Conservation (phyloP, 2,329 filamentous ascomycete genomes). For the Fusarium compactum region DNA sequence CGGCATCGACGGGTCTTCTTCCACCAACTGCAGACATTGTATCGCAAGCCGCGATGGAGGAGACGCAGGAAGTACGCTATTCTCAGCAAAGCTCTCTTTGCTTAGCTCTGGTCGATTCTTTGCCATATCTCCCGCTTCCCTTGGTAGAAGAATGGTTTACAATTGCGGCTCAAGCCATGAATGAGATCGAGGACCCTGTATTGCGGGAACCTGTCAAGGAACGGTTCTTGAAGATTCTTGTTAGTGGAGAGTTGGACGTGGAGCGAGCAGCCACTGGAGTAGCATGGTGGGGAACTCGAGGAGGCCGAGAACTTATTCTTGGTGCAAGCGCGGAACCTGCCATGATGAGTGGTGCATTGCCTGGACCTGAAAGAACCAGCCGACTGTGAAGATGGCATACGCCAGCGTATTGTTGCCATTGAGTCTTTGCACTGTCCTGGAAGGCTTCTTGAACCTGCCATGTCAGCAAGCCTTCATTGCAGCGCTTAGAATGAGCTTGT, state of each 20-base stretch:
- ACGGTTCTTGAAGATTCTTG: slow-evolving; percentile 83
- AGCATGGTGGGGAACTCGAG: slow-evolving; percentile 82
- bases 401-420: slow-evolving; percentile 2
- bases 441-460: background rate
- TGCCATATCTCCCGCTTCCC: slow-evolving; percentile 77
- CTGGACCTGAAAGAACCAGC: slow-evolving; percentile 50
- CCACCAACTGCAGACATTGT: slow-evolving; percentile 56
- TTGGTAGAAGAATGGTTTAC: slow-evolving; percentile 86
- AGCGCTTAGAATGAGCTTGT: background rate
- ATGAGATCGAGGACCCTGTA: slow-evolving; percentile 68
- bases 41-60: slow-evolving; percentile 47
- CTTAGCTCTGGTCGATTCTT: slow-evolving; percentile 81
- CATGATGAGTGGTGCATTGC: slow-evolving; percentile 69
- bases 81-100: slow-evolving; percentile 84
- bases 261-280: slow-evolving; percentile 83
- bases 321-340: slow-evolving; percentile 41
- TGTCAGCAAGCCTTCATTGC: background rate
- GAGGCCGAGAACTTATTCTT: slow-evolving; percentile 65
- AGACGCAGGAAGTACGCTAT: slow-evolving; percentile 53
- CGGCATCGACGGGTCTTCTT: slow-evolving; percentile 61
- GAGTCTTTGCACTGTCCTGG: background rate
- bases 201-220: slow-evolving; percentile 75
- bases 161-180: slow-evolving; percentile 75
- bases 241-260: slow-evolving; percentile 88
- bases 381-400: slow-evolving; percentile 51